A percentile compares a stretch with the other conserved stretches of the same genome.
These are phyloP conservation scores for Penicillium parvum DNA, from an alignment of 495 filamentous ascomycete species.

Conservation along the genomic window DNA sequence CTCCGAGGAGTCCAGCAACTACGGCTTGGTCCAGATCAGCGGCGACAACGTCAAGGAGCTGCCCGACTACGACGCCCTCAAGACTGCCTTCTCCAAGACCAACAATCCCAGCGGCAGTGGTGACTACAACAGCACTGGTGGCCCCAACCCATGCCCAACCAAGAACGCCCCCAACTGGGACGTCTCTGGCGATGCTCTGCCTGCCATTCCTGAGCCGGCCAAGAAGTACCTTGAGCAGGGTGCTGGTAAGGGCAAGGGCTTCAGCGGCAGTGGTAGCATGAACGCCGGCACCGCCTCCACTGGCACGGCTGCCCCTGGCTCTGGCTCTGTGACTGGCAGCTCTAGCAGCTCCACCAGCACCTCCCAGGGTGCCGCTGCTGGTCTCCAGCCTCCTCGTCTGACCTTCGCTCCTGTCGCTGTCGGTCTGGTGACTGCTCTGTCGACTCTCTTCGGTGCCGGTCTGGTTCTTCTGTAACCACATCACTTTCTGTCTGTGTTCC, in stretches of 20 bases:
- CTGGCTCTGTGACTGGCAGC: constrained; percentile 20
- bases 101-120: constrained; percentile 68
- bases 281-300: constrained; percentile 60
- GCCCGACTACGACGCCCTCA: constrained; percentile 64
- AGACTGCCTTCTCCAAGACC: constrained; percentile 58
- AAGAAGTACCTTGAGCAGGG: constrained; percentile 67
- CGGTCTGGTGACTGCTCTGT: constrained; percentile 49
- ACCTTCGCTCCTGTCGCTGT: constrained; percentile 53
- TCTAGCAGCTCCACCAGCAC: constrained; percentile 9
- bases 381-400: constrained; percentile 39
- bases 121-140: constrained; percentile 65
- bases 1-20: constrained; percentile 68
- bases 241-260: constrained; percentile 68
- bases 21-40: constrained; percentile 71
- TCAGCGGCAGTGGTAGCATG: constrained; percentile 69
- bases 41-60: constrained; percentile 51
- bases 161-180: constrained; percentile 65
- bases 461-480: constrained; percentile 46
- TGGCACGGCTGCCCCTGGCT: constrained; percentile 55
- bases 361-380: constrained; percentile 43
- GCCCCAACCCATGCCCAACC: constrained; percentile 63
- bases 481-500: too few relatives aligned
- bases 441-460: constrained; percentile 61
- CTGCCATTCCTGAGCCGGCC: constrained; percentile 67
- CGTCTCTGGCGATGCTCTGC: constrained; percentile 62